Evolutionary conservation across 768 basidiomycete species (phyloP), one percentile per base, ranked within the genome.

Genomic region (Mycena capillaripes): DNA sequence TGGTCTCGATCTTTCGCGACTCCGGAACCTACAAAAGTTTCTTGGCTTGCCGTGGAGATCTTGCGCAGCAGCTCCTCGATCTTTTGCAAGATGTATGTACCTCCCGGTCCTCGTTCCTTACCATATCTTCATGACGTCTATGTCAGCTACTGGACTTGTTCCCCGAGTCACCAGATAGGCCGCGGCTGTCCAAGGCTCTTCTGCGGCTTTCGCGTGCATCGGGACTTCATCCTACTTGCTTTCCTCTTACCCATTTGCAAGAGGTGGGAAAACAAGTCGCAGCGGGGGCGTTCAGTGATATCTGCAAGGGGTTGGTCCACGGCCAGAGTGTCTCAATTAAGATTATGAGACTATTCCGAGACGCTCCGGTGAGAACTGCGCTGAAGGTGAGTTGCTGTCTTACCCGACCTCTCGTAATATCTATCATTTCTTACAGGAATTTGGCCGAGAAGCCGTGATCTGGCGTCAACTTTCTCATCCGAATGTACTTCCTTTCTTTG

Each of bases 391-490:
- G 17, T 27, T 38, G 19, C 21, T 27, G 12, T 7, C n/a, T 40
- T 36, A 34, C 7, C n/a, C 12, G 21, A n/a, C 52, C 21, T n/a
- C 19, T 8, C 61, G 25, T 30, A n/a, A 42, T 30, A 32, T 44
- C 63, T 21, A 59, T 52, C 19, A 38, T 19, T n/a, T n/a, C 19
- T 23, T 34, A 5, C 55, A 76, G 76, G 63, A 62, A 32, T 76
- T 73, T 30, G 74, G 66, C 34, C 57, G 61, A 10, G 76, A 76
- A 59, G 74, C 68, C 19, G 40, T 73, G 50, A 68, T 76, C n/a
- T 76, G 76, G 76, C 59, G 75, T 11, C 74, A 76, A 30, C 65
- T 77, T 27, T 71, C 67, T 16, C 76, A 77, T 50, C 75, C 71
- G 29, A 77, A 77, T 59, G 25, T 77, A 8, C 60, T 77, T 23